A percentile compares a stretch with the other conserved stretches of the same genome.
Conservation (phyloP, 2,329 filamentous ascomycete species). For the Colletotrichum agaves region DNA sequence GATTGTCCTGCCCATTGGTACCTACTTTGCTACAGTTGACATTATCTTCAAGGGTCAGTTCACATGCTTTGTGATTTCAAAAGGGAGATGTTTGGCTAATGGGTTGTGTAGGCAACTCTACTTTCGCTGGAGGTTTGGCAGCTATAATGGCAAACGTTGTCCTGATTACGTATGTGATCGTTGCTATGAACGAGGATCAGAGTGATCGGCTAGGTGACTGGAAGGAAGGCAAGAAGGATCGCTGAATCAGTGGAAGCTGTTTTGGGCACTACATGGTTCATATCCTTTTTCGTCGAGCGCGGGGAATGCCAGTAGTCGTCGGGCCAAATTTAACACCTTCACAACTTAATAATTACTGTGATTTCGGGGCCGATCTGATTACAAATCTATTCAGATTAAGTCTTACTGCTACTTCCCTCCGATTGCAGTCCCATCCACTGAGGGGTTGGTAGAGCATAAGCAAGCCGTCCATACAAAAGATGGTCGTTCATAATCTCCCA, state of each 20-base stretch:
- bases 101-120: conserved; percentile 78
- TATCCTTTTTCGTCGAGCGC: not conserved
- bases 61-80: not conserved
- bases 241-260: conserved; percentile 43
- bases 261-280: not conserved
- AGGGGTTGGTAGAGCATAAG: not conserved
- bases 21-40: conserved; percentile 86
- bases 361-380: too few relatives aligned
- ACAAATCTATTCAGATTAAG: too few relatives aligned
- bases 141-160: conserved; percentile 93
- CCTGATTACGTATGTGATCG: conserved; percentile 87
- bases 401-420: too few relatives aligned
- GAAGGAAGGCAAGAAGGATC: conserved; percentile 62
- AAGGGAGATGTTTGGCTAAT: not conserved
- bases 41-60: conserved; percentile 78
- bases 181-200: conserved; percentile 89
- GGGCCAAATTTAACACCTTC: too few relatives aligned
- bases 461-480: conserved; percentile 1
- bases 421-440: too few relatives aligned
- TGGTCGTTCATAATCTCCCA: conserved; percentile 6
- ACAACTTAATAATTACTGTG: too few relatives aligned
- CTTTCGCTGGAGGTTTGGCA: conserved; percentile 85
- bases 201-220: conserved; percentile 54
- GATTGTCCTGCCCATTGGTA: conserved; percentile 86
- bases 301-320: not conserved